Base-by-base conservation (phyloP, 805 yeast genomes). In the Torulaspora microellipsoides region DNA sequence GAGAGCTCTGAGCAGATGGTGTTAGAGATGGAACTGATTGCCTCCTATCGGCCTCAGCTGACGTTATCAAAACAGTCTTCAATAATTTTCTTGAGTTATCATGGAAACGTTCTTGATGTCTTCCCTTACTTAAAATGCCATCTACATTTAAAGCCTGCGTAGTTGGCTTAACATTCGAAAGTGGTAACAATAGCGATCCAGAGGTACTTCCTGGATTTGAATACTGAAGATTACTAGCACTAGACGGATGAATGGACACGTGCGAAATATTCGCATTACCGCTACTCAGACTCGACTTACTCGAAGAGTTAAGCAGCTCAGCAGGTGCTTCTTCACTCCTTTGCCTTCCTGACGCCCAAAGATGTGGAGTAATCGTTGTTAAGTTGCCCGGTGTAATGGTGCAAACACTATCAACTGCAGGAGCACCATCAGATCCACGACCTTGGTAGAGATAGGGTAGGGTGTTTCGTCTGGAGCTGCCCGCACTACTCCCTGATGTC, bases 81-180 rank as follows among this genome's bases (percentile, higher is more conserved):
- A 54, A 40, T 17, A 54, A 40, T 25, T 45, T 43, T 30, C 45
- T 50, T 8, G 58, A 52, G 27, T 43, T 47, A 20, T 49, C 48
- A n/a, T 42, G 51, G 25, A 43, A 15, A 12, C 45, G 45, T 6
- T 48, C 52, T 7, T 34, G 40, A 17, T 37, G 36, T 15, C 40
- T 41, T 15, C 43, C 42, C 28, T 35, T 44, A 25, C 44, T 38
- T 12, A 42, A 27, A 12, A 48, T 29, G 13, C 48, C 52, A 14
- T 40, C 53, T 12, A 47, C 49, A 30, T 45, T 48, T 13, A 46
- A 45, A 23, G 45, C 45, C 38, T 52, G 53, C 13, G 58, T 54
- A 8, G 58, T 46, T 2, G 56, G 48, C 32, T 38, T 34, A 13
- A 36, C 42, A 20, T 33, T 36, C 1, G 35, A 33, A 12, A 35